Base-by-base conservation (phyloP, 1,284 basidiomycete species). In the Melampsora larici-populina region DNA sequence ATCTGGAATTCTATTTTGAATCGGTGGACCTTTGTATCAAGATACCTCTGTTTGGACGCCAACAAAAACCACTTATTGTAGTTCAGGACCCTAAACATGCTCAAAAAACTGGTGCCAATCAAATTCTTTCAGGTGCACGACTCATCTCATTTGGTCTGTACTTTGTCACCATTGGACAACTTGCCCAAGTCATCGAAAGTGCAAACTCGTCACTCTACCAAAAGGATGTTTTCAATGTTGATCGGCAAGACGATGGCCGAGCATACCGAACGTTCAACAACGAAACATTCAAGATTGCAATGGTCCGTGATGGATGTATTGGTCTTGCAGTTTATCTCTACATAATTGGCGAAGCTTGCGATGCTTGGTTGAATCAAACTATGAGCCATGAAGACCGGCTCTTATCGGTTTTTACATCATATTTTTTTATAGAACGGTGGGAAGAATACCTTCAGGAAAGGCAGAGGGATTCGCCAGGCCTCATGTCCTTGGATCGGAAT, bases 81-180 rank as follows among this genome's bases (percentile, higher is more conserved):
- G 18, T 69, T 49, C 48, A 69, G 49, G 43, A 69, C 49, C 67
- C 67, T 24, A 69, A 69, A 49, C 67, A 69, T 69, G 67, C 67
- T 11, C 13, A n/a, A n/a, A 69, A 69, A 29, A 69, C n/a, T n/a
- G n/a, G n/a, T n/a, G n/a, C n/a, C n/a, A n/a, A n/a, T n/a, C n/a
- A n/a, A n/a, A n/a, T n/a, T n/a, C n/a, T n/a, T n/a, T n/a, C n/a
- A n/a, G n/a, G n/a, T n/a, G n/a, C n/a, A n/a, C n/a, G n/a, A n/a
- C 43, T 64, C 13, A 17, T 72, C 48, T 60, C 43, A 6, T 72
- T 72, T 29, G 58, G 70, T 24, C 58, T 60, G 43, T 72, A 26
- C 51, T 48, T 48, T 29, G 21, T 72, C 21, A 72, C 46, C 51
- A 72, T 72, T 2, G 58, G 55, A 6, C 70, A 72, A 6, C 55